Percentiles rank a stretch among this genome's conserved stretches.
phyloP scores from a whole-genome alignment of 2,329 filamentous ascomycete genomes.

The Dendrostoma leiphaemia region DNA sequence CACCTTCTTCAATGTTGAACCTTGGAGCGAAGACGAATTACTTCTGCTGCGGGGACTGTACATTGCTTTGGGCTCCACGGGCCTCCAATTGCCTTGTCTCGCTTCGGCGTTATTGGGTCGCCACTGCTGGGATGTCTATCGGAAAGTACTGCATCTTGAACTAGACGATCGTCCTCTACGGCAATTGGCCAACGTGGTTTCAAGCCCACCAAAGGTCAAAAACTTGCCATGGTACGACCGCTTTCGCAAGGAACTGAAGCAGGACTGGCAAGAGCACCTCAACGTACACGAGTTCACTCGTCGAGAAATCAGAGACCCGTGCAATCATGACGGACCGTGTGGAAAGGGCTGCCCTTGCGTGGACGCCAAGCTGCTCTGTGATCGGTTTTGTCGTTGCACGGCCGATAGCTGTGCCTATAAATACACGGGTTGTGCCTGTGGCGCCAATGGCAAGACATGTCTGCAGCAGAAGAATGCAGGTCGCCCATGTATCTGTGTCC shows the following conservation, averaged over 20 bases:
- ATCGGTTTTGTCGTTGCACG: conserved; percentile 68
- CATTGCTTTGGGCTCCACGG: conserved; percentile 23
- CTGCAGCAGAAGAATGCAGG: conserved; percentile 52
- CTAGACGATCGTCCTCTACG: conserved; percentile 27
- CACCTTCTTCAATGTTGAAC: conserved; percentile 29
- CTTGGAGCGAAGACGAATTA: conserved; percentile 50
- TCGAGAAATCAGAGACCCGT: conserved; percentile 61
- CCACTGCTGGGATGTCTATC: conserved; percentile 51
- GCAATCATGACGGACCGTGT: conserved; percentile 68
- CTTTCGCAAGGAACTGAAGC: conserved; percentile 50
- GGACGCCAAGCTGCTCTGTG: conserved; percentile 61
- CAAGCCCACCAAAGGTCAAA: conserved; percentile 38
- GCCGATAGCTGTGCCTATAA: conserved; percentile 58
- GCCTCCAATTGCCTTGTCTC: conserved; percentile 41
- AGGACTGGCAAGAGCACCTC: conserved; percentile 56
- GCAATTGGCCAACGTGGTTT: conserved; percentile 20
- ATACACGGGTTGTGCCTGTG: conserved; percentile 67
- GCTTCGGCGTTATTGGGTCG: conserved; percentile 49
- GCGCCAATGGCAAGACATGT: conserved; percentile 58
- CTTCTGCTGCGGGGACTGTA: conserved; percentile 47
- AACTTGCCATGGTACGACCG: conserved; percentile 56
- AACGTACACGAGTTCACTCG: conserved; percentile 54
- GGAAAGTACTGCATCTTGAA: conserved; percentile 39
- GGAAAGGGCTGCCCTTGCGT: conserved; percentile 62
- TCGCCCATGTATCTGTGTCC: conserved; percentile 66